Conservation (phyloP, 176 grass and related monocot species). For the Oryza officinalis region DNA sequence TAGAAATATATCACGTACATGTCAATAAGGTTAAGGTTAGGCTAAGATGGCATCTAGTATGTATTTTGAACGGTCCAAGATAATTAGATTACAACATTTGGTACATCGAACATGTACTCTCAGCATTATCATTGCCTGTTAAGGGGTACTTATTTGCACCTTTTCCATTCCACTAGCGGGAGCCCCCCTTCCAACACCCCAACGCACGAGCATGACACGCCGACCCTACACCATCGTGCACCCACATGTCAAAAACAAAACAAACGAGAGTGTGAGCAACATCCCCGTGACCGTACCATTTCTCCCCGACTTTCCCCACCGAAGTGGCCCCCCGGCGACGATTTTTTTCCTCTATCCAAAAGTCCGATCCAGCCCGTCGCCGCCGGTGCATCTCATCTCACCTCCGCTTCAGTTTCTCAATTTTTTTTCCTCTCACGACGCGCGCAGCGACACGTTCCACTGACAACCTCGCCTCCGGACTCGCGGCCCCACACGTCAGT, state of each 20-base stretch:
- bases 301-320: background rate
- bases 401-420: too few relatives aligned
- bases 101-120: too few relatives aligned
- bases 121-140: too few relatives aligned
- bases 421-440: background rate
- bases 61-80: too few relatives aligned
- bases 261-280: background rate
- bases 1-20: too few relatives aligned
- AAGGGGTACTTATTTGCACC: background rate
- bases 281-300: background rate
- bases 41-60: too few relatives aligned
- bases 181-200: too few relatives aligned
- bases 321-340: background rate
- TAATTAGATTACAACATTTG: too few relatives aligned
- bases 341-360: background rate
- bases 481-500: background rate
- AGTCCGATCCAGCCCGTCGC: background rate
- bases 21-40: too few relatives aligned
- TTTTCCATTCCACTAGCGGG: background rate
- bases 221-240: background rate
- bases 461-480: background rate
- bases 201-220: background rate
- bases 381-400: background rate
- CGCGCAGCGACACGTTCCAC: background rate
- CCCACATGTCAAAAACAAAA: slow-evolving; percentile 14